These are phyloP conservation scores for Diaporthe batatas DNA, from an alignment of 2,329 filamentous ascomycete genomes.

Conservation along the genomic window DNA sequence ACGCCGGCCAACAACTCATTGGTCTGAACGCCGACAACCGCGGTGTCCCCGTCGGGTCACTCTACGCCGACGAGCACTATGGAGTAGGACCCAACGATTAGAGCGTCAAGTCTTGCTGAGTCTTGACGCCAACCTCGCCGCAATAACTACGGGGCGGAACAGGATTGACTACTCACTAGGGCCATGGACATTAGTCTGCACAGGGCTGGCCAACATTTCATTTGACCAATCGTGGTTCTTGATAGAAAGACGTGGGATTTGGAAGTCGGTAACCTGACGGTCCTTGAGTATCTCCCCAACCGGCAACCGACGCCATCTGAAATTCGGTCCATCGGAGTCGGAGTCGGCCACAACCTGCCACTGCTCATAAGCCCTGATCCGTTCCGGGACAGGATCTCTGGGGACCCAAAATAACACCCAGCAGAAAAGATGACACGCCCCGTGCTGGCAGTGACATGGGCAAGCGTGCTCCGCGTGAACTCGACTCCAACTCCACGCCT, in stretches of 20 bases:
- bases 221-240: conserved; percentile 22
- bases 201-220: conserved; percentile 10
- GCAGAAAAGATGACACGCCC: conserved; percentile 74
- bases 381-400: conserved; percentile 73
- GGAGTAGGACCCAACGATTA: conserved; percentile 49
- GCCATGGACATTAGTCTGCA: conserved; percentile 15
- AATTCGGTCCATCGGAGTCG: conserved; percentile 57
- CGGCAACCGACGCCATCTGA: conserved; percentile 64
- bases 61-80: conserved; percentile 51
- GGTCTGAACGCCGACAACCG: conserved; percentile 54
- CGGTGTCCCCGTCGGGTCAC: conserved; percentile 48
- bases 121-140: background rate
- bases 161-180: background rate
- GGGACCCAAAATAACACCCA: conserved; percentile 72
- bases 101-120: background rate
- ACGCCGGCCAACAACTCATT: conserved; percentile 55
- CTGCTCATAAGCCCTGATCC: conserved; percentile 72
- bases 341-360: conserved; percentile 58
- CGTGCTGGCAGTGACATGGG: conserved; percentile 67
- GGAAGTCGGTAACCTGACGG: conserved; percentile 46
- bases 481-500: conserved; percentile 70
- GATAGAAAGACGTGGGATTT: conserved; percentile 15
- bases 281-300: conserved; percentile 65
- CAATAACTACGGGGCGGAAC: too few relatives aligned
- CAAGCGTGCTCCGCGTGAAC: conserved; percentile 62